Evolutionary conservation across 1,139 yeast species (phyloP).

Genomic region (Pichia sp.): DNA sequence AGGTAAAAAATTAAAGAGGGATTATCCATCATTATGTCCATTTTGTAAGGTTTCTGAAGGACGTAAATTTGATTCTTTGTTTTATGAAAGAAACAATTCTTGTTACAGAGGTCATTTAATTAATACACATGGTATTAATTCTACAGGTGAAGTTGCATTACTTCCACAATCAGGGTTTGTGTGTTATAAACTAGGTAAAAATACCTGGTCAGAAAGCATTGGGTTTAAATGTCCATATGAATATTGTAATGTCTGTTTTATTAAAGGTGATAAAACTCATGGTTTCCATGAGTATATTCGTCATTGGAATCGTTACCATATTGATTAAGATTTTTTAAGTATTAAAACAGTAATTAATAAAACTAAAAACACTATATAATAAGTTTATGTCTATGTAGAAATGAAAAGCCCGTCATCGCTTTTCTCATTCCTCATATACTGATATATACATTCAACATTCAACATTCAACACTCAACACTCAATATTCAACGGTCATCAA

Average conservation of each 20-base stretch:
- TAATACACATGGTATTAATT: slow-evolving; percentile 17
- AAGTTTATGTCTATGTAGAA: too few species aligned
- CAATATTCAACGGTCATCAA: too few species aligned
- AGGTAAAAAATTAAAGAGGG: slow-evolving; percentile 12
- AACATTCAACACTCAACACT: too few species aligned
- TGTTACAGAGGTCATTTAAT: slow-evolving; percentile 19
- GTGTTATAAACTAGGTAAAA: slow-evolving; percentile 12
- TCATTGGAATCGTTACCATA: slow-evolving; percentile 13
- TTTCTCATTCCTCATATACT: too few species aligned
- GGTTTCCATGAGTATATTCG: slow-evolving; percentile 16
- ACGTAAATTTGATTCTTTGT: slow-evolving; percentile 7
- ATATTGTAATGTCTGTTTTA: slow-evolving; percentile 8
- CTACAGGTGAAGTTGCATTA: slow-evolving; percentile 9
- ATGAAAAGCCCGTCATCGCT: too few species aligned
- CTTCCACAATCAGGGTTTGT: slow-evolving; percentile 12
- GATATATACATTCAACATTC: too few species aligned
- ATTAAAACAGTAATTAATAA: neutral
- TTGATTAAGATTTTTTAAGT: neutral
- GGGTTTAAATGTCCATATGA: slow-evolving; percentile 13
- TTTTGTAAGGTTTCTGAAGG: slow-evolving; percentile 9
- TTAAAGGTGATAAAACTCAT: slow-evolving; percentile 14
- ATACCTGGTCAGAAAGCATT: slow-evolving; percentile 11
- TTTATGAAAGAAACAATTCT: slow-evolving; percentile 17
- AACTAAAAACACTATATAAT: neutral
- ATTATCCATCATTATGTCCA: slow-evolving; percentile 16